These are phyloP conservation scores for Candida manassasensis DNA, from an alignment of 805 yeast species.

Conservation along the genomic window DNA sequence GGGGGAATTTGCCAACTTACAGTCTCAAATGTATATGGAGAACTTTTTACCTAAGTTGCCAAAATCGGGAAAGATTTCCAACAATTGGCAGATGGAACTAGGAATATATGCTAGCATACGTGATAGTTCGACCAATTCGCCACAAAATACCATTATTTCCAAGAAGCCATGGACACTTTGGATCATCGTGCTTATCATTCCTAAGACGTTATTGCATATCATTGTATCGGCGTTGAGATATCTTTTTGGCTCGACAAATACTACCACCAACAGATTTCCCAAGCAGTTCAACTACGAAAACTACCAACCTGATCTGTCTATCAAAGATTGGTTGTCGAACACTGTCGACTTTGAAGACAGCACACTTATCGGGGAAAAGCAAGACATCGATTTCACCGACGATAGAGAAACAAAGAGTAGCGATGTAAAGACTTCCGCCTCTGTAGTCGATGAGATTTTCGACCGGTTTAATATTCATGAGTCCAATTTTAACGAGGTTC, in stretches of 20 bases:
- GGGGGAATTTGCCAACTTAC: conserved; percentile 17
- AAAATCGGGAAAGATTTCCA: conserved; percentile 35
- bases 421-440: not conserved
- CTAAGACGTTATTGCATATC: conserved; percentile 43
- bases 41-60: conserved; percentile 33
- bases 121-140: conserved; percentile 9
- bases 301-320: conserved; percentile 17
- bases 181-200: conserved; percentile 51
- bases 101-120: conserved; percentile 32
- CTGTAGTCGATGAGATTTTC: not conserved
- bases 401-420: not conserved
- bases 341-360: conserved; percentile 2
- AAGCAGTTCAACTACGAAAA: conserved; percentile 21
- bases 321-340: conserved; percentile 4
- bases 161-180: conserved; percentile 15
- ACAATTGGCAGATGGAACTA: conserved; percentile 40
- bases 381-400: not conserved
- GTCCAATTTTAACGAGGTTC: conserved; percentile 25
- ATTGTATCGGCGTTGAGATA: conserved; percentile 31
- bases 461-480: conserved; percentile 11
- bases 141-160: not conserved
- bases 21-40: conserved; percentile 20
- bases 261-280: conserved; percentile 17
- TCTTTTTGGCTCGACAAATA: conserved; percentile 16
- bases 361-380: not conserved